Conservation (phyloP, 2,329 filamentous ascomycete species). For the Botrytis aclada region DNA sequence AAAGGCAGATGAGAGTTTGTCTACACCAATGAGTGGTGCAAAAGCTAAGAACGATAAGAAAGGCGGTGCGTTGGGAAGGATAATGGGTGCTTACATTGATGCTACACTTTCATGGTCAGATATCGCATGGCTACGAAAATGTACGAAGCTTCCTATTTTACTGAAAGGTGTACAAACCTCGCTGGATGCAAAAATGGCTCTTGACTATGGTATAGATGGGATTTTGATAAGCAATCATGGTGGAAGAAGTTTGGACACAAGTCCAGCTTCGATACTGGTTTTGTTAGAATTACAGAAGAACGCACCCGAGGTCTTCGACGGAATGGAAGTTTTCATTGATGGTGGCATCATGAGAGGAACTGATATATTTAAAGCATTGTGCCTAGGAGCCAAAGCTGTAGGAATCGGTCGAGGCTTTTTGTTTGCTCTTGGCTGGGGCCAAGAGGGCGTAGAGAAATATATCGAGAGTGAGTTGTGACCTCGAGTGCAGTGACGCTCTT, state of each 20-base stretch:
- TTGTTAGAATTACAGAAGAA: conserved; percentile 61
- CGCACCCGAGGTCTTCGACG: conserved; percentile 57
- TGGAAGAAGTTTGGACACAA: conserved; percentile 53
- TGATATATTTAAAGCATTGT: conserved; percentile 65
- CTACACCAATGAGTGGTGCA: conserved; percentile 50
- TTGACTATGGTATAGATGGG: conserved; percentile 60
- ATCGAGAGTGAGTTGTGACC: conserved; percentile 47
- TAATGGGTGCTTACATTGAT: conserved; percentile 58
- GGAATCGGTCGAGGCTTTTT: conserved; percentile 61
- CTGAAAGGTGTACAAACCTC: conserved; percentile 70
- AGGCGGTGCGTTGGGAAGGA: conserved; percentile 53
- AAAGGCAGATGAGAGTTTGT: conserved; percentile 46
- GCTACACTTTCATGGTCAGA: conserved; percentile 60
- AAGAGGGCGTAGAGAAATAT: conserved; percentile 53
- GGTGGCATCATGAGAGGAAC: conserved; percentile 63
- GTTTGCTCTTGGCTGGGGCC: conserved; percentile 59
- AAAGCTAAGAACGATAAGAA: conserved; percentile 50
- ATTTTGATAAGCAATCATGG: conserved; percentile 72
- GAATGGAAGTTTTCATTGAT: conserved; percentile 61
- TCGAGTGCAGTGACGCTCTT: not conserved
- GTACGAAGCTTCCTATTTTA: conserved; percentile 54
- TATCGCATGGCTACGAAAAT: conserved; percentile 60
- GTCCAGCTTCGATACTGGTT: conserved; percentile 54
- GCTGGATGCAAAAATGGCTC: conserved; percentile 58
- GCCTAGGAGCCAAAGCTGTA: conserved; percentile 61